Conservation (phyloP, 495 filamentous ascomycete species). For the Staphylotrichum longicolle region DNA sequence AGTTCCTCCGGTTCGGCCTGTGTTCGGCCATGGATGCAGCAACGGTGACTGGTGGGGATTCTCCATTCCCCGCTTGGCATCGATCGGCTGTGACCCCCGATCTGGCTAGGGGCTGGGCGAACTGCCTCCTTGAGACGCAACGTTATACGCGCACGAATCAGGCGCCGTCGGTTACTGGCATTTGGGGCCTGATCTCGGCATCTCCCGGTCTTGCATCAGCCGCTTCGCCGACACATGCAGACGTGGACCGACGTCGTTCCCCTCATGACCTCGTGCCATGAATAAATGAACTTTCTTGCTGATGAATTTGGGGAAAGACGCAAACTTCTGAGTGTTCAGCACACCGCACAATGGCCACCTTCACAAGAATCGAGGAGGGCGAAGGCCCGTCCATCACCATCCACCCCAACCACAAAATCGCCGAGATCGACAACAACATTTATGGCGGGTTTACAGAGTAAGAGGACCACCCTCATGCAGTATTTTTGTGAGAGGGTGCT, state of each 20-base stretch:
- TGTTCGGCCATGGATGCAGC: neutral
- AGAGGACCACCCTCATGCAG: neutral
- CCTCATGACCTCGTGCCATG: neutral
- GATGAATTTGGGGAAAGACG: neutral
- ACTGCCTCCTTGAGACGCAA: neutral
- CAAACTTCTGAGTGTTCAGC: neutral
- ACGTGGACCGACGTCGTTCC: too few species aligned
- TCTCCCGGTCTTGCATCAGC: neutral
- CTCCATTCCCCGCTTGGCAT: neutral
- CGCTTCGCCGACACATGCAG: neutral
- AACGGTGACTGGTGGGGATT: constrained; percentile 15
- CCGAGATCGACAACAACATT: constrained; percentile 22
- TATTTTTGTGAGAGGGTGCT: neutral
- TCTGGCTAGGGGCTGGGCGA: neutral
- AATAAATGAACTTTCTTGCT: neutral
- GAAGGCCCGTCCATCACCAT: constrained; percentile 17
- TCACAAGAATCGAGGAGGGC: constrained; percentile 21
- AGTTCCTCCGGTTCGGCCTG: neutral
- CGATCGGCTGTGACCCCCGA: neutral
- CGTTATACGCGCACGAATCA: constrained; percentile 13
- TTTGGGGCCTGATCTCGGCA: too few species aligned
- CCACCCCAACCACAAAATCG: constrained; percentile 14
- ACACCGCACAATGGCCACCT: constrained; percentile 16
- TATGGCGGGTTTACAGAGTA: constrained; percentile 46
- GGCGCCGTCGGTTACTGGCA: neutral